Evolutionary conservation across 257 asterid species (phyloP), one percentile per base, ranked within the genome.

Genomic region (Gentiana straminea): DNA sequence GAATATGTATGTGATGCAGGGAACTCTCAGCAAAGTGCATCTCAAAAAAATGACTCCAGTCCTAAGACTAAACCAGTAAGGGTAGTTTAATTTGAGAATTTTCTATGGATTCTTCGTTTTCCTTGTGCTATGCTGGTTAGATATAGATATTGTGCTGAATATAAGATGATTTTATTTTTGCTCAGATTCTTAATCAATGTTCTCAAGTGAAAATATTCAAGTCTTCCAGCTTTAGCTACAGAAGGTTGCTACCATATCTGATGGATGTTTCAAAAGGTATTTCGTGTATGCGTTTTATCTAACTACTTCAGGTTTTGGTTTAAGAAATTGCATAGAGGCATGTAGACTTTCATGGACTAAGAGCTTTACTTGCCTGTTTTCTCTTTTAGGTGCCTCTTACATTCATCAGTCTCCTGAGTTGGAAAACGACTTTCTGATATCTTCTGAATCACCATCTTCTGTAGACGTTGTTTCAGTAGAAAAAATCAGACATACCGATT

Each of bases 211-310:
- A 79, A 73, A 76, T 83, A 64, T 77, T 76, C 63, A 79, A 75
- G 64, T 60, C 83, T 61, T 66, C 78, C 59, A 65, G 75, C 67
- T 69, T 77, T 66, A 78, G 94, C 76, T 86, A 81, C 74, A 79
- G 84, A 74, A 77, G 88, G 69, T 54, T 86, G 67, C 90, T 86
- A 55, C 97, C 97, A 3, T 80, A 67, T 73, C 86, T 89, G 74
- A 76, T 76, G 76, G 84, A 78, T 61, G 79, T 75, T 62, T 82
- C 84, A 13, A 76, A 75, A 39, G 38, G 62, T 41, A 71, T 62
- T 69, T 38, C 78, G 1, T 52, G 77, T 75, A 66, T 65, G 69
- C 75, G n/a, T 13, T 54, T 24, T 44, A 4, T 33, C 24, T 34
- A 4, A 36, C 48, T 37, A 49, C 35, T 71, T 66, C 45, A 24